Evolutionary conservation across 805 yeast species (phyloP).

Genomic region (Lipomyces spencermartinsiae): DNA sequence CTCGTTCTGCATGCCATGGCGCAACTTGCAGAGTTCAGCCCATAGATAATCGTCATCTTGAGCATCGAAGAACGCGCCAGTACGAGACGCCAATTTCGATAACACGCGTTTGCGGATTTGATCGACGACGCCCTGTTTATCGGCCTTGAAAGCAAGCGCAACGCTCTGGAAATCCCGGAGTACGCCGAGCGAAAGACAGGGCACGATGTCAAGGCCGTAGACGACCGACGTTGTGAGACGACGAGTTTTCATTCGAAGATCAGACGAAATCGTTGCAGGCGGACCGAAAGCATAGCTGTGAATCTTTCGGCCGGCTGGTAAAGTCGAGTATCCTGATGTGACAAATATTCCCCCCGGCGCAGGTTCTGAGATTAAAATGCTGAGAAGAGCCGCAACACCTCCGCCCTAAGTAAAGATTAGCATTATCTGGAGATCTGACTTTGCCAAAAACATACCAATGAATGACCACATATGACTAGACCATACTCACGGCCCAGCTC

Average conservation of each 20-base stretch:
- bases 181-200: constrained; percentile 46
- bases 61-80: constrained; percentile 38
- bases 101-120: constrained; percentile 41
- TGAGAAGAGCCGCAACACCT: constrained; percentile 46
- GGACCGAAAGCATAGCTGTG: constrained; percentile 47
- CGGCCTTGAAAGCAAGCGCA: constrained; percentile 42
- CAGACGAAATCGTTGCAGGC: constrained; percentile 44
- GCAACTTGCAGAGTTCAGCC: constrained; percentile 42
- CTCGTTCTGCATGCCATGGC: constrained; percentile 44
- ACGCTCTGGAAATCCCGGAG: constrained; percentile 45
- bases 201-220: constrained; percentile 46
- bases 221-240: constrained; percentile 44
- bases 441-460: constrained; percentile 35
- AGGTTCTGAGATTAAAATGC: constrained; percentile 41
- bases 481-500: constrained; percentile 45
- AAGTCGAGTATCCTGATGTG: constrained; percentile 36
- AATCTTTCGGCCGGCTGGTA: constrained; percentile 44
- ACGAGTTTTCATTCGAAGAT: constrained; percentile 40
- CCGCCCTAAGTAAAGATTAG: constrained; percentile 40
- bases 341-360: constrained; percentile 35
- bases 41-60: constrained; percentile 43
- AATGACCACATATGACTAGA: constrained; percentile 46
- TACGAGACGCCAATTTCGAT: constrained; percentile 41
- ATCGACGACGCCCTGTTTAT: constrained; percentile 41
- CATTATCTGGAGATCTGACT: not conserved